Base-by-base conservation (phyloP, 768 basidiomycete genomes). In the Jaapia argillacea region DNA sequence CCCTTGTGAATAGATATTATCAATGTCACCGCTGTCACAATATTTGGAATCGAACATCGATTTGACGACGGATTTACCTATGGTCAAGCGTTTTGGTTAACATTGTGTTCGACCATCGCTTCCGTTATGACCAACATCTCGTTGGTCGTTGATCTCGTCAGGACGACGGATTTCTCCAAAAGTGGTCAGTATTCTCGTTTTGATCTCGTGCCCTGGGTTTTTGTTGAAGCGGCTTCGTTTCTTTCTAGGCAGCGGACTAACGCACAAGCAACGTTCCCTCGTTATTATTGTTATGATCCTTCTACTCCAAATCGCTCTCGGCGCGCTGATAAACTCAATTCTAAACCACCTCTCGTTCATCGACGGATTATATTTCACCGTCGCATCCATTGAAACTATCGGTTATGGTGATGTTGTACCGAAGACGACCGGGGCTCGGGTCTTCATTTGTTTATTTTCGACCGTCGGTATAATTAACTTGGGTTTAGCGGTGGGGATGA, bases 341-440 rank as follows among this genome's bases (percentile, higher is more conserved):
- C 60, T 79, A 21, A 58, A 81, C 36, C 43, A 69, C 3, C 68
- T 85, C 24, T 58, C 66, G 16, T 91, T 85, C 57, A 70, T 88
- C 51, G 67, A 86, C 54, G 79, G 77, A 1, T 66, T 90, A n/a
- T 89, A 87, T 55, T 88, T 87, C 53, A 75, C 79, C 5, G 69
- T 85, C 28, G 75, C 77, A 14, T 72, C 82, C 3, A 81, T 89
- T 46, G 82, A 87, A 57, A 82, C 57, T 5, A 51, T 61, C 45
- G 78, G 81, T 4, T 86, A 87, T 53, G 86, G 86, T n/a, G 86
- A 89, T 53, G 79, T 87, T 42, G 57, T 63, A 6, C 84, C 85
- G 2, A 42, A 36, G 2, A 62, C 66, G 2, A 62, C 74, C 3
- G 69, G 68, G 1, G 64, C 74, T 3, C 77, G 77, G n/a, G 49